Evolutionary conservation across 2,329 filamentous ascomycete species (phyloP).

Genomic region (Fusarium keratoplasticum): DNA sequence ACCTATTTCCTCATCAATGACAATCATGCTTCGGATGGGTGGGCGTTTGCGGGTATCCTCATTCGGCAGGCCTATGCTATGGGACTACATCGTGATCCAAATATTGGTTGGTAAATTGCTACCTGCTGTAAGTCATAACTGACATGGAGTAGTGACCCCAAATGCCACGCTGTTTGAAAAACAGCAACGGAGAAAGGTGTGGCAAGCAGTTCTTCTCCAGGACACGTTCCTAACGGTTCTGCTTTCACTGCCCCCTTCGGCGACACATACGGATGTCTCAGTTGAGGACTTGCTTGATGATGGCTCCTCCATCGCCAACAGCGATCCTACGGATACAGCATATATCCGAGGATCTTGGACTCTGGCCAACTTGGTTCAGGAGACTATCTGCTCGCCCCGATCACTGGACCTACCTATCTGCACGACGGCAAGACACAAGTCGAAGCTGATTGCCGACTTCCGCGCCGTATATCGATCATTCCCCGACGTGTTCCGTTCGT

Average conservation of each 20-base stretch:
- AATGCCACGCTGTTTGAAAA: constrained; percentile 77
- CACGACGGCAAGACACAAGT: constrained; percentile 74
- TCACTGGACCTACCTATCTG: constrained; percentile 80
- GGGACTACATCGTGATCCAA: constrained; percentile 83
- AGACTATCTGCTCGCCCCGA: constrained; percentile 79
- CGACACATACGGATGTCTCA: constrained; percentile 82
- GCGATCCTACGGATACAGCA: constrained; percentile 73
- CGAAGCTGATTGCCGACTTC: constrained; percentile 76
- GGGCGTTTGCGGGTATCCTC: constrained; percentile 82
- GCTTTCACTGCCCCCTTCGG: constrained; percentile 80
- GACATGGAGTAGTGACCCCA: constrained; percentile 63
- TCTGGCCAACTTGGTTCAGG: constrained; percentile 81
- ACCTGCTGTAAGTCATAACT: constrained; percentile 29
- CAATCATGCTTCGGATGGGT: constrained; percentile 85
- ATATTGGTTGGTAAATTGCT: constrained; percentile 64
- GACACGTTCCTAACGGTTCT: constrained; percentile 86
- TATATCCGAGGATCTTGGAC: constrained; percentile 85
- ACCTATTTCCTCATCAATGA: constrained; percentile 89
- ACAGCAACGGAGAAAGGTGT: constrained; percentile 81
- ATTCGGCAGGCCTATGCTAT: constrained; percentile 85
- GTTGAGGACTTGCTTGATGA: constrained; percentile 80
- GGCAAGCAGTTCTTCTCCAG: constrained; percentile 84
- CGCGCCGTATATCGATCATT: constrained; percentile 79
- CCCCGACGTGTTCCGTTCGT: constrained; percentile 76
- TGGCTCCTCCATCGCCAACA: constrained; percentile 65